Evolutionary conservation across 192 early-diverging fungal genomes (phyloP).

Genomic region (Linnemannia elongata): DNA sequence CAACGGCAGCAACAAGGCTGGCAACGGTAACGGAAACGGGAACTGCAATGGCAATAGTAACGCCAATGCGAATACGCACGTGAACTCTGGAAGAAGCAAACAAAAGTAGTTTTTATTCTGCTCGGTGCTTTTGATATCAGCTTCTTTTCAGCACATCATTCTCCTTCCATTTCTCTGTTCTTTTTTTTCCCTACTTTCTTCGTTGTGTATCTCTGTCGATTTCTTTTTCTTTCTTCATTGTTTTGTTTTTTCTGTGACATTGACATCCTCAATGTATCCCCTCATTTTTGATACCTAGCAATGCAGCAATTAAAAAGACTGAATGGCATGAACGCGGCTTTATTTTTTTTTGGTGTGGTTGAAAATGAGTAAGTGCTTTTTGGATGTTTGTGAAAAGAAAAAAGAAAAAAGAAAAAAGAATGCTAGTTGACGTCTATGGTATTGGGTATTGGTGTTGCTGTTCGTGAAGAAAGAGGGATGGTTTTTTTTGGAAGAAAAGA

Average conservation of each 20-base stretch:
- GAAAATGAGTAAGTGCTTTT: neutral
- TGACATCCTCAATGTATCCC: neutral
- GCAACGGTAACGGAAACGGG: neutral
- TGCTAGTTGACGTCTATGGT: neutral
- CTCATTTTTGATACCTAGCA: neutral
- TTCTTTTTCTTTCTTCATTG: neutral
- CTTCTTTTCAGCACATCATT: neutral
- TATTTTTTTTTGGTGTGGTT: neutral
- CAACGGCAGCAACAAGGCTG: neutral
- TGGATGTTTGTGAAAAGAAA: neutral
- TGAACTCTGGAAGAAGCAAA: neutral
- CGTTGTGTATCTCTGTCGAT: neutral
- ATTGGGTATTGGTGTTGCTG: neutral
- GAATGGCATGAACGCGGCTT: neutral
- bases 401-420: neutral
- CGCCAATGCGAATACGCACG: neutral
- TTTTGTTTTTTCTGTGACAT: neutral
- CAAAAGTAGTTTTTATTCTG: constrained; percentile 6
- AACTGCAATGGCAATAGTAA: constrained; percentile 6
- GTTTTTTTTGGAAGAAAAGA: neutral
- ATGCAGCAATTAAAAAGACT: neutral
- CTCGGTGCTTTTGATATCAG: neutral
- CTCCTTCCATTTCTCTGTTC: neutral
- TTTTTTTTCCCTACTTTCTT: neutral
- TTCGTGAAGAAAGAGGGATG: neutral